Base-by-base conservation (phyloP, 805 yeast species). In the Metschnikowia corniflorae region DNA sequence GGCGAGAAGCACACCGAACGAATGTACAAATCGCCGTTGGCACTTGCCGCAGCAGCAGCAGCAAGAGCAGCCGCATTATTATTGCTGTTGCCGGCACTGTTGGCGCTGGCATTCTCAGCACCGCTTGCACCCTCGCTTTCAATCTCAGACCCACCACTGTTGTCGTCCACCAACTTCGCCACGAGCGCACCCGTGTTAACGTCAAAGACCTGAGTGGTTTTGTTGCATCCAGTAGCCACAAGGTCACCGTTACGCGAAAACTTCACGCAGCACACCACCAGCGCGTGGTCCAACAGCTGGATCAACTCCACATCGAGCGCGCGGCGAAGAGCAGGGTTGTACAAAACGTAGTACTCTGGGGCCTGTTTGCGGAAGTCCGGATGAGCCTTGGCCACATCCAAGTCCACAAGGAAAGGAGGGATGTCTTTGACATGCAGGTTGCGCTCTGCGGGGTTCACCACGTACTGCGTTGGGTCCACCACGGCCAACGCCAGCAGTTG, bases 1-100 rank as follows among this genome's bases (percentile, higher is more conserved):
- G 98, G 97, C 3, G 95, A 84, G 69, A 91, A 91, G 60, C 97
- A 89, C 36, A 93, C 97, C 2, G 95, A 85, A 54, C 98, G 78
- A 49, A 91, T 89, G 66, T 91, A 91, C 55, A 91, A 71, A 62
- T 91, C 97, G 36, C 86, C 88, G 42, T 75, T 80, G 43, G 77
- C 77, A 21, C 78, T 74, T 42, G 81, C 81, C 39, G 75, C 78
- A 24, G 70, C 24, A 24, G 55, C 47, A 27, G 51, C 57, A 17
- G 61, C 66, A 17, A 54, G 54, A 25, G 59, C 47, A 20, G 52
- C 55, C 16, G 57, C 63, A 22, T 73, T 61, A 25, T 74, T 70
- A 26, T 69, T 70, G 3, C 27, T 69, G 69, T 36, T 33, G 13
- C 20, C 38, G 3, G 24, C 24, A 23, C 55, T 47, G 28, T 52